phyloP scores from a whole-genome alignment of 306 rosid genomes.

The Begonia fuchsioides region DNA sequence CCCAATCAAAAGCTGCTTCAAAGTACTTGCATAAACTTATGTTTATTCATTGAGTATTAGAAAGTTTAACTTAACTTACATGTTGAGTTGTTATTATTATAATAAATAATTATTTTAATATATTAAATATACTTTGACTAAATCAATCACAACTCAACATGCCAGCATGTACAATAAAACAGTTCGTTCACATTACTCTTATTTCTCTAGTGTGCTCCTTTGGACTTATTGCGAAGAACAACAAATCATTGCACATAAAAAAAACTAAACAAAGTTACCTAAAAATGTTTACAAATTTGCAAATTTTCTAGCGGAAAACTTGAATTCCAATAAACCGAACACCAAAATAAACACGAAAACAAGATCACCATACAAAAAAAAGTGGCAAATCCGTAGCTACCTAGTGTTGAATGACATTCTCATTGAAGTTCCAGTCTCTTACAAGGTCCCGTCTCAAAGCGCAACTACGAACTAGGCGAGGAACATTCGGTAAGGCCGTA shows the following conservation, averaged over 20 bases:
- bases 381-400: conserved; percentile 3
- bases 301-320: conserved; percentile 22
- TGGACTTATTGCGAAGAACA: too few species aligned
- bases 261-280: background rate
- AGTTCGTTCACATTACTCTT: too few species aligned
- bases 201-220: too few species aligned
- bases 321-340: conserved; percentile 27
- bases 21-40: too few species aligned
- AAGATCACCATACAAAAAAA: background rate
- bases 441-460: conserved; percentile 78
- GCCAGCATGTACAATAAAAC: too few species aligned
- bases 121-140: too few species aligned
- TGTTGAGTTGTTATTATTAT: too few species aligned
- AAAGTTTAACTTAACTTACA: too few species aligned
- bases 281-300: conserved; percentile 20
- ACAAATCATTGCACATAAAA: background rate
- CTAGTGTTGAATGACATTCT: conserved; percentile 37
- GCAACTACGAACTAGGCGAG: conserved; percentile 63
- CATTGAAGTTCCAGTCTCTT: conserved; percentile 80
- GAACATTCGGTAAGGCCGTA: conserved; percentile 24
- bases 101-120: too few species aligned
- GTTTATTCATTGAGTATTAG: too few species aligned
- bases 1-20: too few species aligned
- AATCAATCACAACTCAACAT: too few species aligned
- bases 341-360: conserved; percentile 11